Evolutionary conservation across 345 rosid genomes (phyloP).

Genomic region (Acer campestre): DNA sequence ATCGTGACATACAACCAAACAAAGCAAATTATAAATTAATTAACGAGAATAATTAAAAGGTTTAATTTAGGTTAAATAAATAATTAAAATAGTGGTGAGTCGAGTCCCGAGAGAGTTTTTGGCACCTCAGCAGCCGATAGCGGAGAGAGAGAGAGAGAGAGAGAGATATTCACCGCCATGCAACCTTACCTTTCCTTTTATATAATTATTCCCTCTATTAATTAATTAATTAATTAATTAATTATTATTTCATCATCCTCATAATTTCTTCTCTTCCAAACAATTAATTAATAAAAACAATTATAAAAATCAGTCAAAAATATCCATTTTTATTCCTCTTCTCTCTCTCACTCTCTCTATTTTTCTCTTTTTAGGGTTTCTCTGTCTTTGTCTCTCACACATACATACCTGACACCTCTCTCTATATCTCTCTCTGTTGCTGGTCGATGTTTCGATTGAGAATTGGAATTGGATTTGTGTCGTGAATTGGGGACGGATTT

Average conservation of each 20-base stretch:
- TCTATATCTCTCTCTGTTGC: not conserved
- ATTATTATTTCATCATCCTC: no score
- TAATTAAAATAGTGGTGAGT: no score
- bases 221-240: no score
- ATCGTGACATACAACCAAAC: no score
- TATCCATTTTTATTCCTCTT: not conserved
- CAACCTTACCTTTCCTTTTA: not conserved
- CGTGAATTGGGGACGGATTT: not conserved
- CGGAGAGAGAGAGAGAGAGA: not conserved
- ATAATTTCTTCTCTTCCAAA: not conserved
- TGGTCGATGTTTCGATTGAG: not conserved
- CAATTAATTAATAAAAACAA: not conserved
- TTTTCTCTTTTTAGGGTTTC: not conserved
- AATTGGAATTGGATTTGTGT: not conserved
- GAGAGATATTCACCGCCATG: conserved; percentile 6
- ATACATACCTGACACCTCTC: not conserved
- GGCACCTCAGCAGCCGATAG: not conserved
- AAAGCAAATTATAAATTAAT: no score
- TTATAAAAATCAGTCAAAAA: no score
- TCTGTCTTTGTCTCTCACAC: not conserved
- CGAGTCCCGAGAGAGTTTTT: not conserved
- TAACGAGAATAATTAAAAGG: not conserved
- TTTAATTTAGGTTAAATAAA: no score
- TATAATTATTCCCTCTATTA: no score
- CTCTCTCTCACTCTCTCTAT: not conserved